These are phyloP conservation scores for Sicyos edulis DNA, from an alignment of 306 rosid species.

Conservation along the genomic window DNA sequence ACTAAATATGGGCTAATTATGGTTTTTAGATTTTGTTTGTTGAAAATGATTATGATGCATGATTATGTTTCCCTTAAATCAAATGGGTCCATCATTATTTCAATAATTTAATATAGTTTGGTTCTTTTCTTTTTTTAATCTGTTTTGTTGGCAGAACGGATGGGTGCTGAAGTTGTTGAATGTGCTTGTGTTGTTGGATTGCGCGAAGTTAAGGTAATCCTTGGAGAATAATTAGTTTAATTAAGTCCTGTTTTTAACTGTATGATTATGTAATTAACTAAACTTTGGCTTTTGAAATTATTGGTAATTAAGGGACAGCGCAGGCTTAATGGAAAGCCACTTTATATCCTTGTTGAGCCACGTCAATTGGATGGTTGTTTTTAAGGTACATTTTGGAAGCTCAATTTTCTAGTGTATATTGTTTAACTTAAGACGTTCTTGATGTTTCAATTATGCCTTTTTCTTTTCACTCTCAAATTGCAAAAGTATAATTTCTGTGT, in stretches of 20 bases:
- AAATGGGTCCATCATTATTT: background rate
- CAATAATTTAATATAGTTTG: background rate
- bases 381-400: slow-evolving; percentile 14
- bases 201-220: slow-evolving; percentile 69
- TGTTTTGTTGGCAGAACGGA: slow-evolving; percentile 49
- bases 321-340: slow-evolving; percentile 80
- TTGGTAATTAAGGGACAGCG: slow-evolving; percentile 55
- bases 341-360: slow-evolving; percentile 89
- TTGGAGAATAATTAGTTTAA: background rate
- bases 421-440: too few relatives aligned
- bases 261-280: background rate
- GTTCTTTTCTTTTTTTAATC: background rate
- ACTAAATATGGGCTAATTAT: background rate
- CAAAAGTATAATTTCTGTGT: too few relatives aligned
- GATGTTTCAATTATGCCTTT: too few relatives aligned
- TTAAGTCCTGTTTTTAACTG: background rate
- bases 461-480: too few relatives aligned
- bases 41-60: slow-evolving; percentile 2
- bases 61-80: slow-evolving; percentile 8
- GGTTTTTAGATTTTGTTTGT: background rate
- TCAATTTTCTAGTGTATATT: background rate
- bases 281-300: background rate
- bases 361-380: slow-evolving; percentile 46
- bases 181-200: slow-evolving; percentile 93
- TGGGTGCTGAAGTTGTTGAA: slow-evolving; percentile 83